A percentile compares a stretch with the other conserved stretches of the same genome.
Evolutionary conservation across 1,139 yeast species (phyloP).

Genomic region (Pichia norvegensis): DNA sequence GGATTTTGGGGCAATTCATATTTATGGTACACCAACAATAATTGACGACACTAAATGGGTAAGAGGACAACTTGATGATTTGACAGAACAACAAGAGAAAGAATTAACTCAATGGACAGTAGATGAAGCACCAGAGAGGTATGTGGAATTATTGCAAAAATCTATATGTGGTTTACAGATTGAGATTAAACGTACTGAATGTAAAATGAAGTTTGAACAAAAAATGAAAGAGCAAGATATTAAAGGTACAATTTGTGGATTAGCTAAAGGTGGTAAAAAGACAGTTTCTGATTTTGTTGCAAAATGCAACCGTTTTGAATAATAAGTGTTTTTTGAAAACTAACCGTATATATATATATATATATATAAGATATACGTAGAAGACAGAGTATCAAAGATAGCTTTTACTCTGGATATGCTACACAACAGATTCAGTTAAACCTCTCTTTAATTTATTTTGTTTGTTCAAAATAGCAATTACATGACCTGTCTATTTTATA

Average conservation of each 20-base stretch:
- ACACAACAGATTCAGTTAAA: no score
- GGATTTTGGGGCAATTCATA: conserved; percentile 60
- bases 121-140: conserved; percentile 50
- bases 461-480: no score
- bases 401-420: no score
- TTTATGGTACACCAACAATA: conserved; percentile 45
- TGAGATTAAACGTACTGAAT: conserved; percentile 42
- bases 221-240: conserved; percentile 38
- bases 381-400: no score
- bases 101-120: conserved; percentile 47
- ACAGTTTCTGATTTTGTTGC: conserved; percentile 8
- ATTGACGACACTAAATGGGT: conserved; percentile 43
- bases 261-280: conserved; percentile 9
- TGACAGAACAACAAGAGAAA: conserved; percentile 45
- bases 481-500: no score
- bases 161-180: conserved; percentile 56
- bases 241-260: conserved; percentile 46
- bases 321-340: no score
- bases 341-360: no score
- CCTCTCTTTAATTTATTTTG: no score
- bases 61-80: conserved; percentile 36
- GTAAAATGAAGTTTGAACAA: conserved; percentile 60
- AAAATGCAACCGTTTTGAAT: neutral
- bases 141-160: conserved; percentile 39
- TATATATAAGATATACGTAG: no score